Evolutionary conservation across 768 basidiomycete species (phyloP).

Genomic region (Phlebiopsis flavidoalba): DNA sequence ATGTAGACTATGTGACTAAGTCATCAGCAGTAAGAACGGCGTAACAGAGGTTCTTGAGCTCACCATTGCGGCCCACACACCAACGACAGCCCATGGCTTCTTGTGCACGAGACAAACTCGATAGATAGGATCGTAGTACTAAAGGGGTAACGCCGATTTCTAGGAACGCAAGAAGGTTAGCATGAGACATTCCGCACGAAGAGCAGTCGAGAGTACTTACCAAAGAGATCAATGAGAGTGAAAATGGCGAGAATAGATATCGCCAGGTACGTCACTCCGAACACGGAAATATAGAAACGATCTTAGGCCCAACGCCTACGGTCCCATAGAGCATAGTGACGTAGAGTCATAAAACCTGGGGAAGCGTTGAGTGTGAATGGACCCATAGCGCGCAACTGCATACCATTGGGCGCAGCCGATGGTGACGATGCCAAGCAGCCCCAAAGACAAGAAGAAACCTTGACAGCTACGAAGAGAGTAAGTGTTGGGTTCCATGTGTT

Average conservation of each 20-base stretch:
- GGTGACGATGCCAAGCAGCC: neutral
- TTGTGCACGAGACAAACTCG: neutral
- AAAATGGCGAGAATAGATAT: neutral
- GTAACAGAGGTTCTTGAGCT: neutral
- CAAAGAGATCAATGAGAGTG: neutral
- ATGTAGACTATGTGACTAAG: neutral
- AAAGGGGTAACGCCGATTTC: too few relatives aligned
- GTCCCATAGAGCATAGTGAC: neutral
- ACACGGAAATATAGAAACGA: neutral
- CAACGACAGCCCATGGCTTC: neutral
- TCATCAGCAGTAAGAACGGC: neutral
- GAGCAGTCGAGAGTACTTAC: neutral
- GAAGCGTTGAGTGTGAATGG: neutral
- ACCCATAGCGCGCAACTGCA: neutral
- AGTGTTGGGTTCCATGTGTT: neutral
- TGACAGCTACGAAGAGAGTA: neutral
- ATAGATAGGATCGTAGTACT: neutral
- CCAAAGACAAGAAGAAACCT: neutral
- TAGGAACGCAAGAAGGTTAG: neutral
- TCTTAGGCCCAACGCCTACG: neutral
- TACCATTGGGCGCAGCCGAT: neutral
- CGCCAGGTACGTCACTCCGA: neutral
- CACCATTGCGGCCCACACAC: slow-evolving; percentile 8
- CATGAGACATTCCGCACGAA: neutral
- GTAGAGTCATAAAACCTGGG: neutral